Evolutionary conservation across 129 eudicot genomes (phyloP), one percentile per base, ranked within the genome.

Genomic region (Arctium minus): DNA sequence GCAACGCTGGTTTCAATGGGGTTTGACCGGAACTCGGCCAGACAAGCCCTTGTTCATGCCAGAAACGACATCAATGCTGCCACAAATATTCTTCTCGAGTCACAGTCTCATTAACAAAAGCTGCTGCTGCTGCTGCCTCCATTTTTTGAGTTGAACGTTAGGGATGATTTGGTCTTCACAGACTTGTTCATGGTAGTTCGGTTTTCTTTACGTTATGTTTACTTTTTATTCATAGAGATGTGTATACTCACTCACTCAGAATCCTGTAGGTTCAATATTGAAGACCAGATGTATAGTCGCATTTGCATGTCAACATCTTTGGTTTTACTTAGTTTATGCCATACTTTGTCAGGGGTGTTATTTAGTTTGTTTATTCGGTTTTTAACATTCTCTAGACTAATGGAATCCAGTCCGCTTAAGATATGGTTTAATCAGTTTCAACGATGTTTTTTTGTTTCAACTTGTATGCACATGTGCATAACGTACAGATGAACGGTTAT

Each of bases 1-100:
- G 87, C 94, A 6, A 95, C 89, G 11, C 87, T 95, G 12, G 97
- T 95, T 76, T 91, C 99, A 62, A 95, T 95, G 99, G 99, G 99
- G n/a, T 95, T 95, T 67, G 99, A 93, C n/a, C 84, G 94, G 81
- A 89, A 84, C 78, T 87, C 94, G 0, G 99, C 99, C 4, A 91
- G 97, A 83, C 99, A 95, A 86, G 99, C 99, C 29, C 99, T 95
- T 77, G 82, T 91, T 70, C 97, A 86, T 32, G 94, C 99, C 30
- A 89, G 97, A 88, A 95, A 95, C 50, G 97, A 95, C 86, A 29
- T 96, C 42, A 96, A 90, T 86, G 90, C 91, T 18, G 99, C 97
- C 70, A 93, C 99, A 8, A 96, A 93, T 79, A 90, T 96, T 83
- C 98, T 96, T 79, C 94, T 93, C 2, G 99, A 91, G 84, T 79